These are phyloP conservation scores for Lepidium didymum DNA, from an alignment of 345 rosid genomes.

Conservation along the genomic window DNA sequence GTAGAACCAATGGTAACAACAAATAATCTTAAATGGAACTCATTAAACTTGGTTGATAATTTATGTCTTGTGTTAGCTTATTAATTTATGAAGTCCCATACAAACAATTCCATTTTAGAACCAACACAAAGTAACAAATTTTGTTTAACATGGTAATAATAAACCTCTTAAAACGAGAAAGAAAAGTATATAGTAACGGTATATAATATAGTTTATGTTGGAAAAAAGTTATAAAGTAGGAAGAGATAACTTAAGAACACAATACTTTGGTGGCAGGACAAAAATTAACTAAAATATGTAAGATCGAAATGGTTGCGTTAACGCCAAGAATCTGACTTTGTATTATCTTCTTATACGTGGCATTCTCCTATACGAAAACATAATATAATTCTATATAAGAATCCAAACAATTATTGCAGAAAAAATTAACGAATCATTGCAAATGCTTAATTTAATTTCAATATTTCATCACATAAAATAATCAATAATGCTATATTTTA, in stretches of 20 bases:
- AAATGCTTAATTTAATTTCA: background rate
- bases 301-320: constrained; percentile 20
- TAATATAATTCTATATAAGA: background rate
- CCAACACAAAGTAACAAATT: background rate
- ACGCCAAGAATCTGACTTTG: constrained; percentile 21
- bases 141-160: background rate
- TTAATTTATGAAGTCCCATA: background rate
- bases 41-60: background rate
- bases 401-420: background rate
- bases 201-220: background rate
- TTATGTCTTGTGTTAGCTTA: background rate
- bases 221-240: background rate
- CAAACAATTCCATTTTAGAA: background rate
- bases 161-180: background rate
- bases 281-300: background rate
- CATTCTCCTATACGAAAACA: constrained; percentile 11
- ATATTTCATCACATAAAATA: background rate
- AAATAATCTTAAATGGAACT: too few species aligned
- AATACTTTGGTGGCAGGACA: constrained; percentile 1
- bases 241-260: background rate
- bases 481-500: background rate
- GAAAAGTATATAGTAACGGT: background rate
- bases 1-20: too few species aligned
- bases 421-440: background rate
- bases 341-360: constrained; percentile 20